A percentile compares a stretch with the other conserved stretches of the same genome.
These are phyloP conservation scores for Amylocystis lapponica DNA, from an alignment of 768 basidiomycete species.

Conservation along the genomic window DNA sequence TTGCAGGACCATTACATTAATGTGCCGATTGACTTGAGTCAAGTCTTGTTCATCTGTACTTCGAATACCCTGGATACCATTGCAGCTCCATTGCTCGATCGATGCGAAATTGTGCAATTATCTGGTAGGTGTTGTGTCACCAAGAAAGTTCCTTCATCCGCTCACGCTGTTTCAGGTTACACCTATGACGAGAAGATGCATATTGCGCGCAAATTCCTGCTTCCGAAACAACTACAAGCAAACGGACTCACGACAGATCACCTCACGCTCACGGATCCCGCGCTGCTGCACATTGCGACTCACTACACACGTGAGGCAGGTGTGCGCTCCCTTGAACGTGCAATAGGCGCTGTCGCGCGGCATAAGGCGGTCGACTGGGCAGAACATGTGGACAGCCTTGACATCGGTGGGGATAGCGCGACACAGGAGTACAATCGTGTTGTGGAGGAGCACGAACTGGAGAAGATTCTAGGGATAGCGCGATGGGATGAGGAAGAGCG, in stretches of 20 bases:
- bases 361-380: slow-evolving; percentile 92
- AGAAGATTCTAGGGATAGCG: slow-evolving; percentile 76
- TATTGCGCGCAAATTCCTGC: slow-evolving; percentile 80
- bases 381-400: slow-evolving; percentile 44
- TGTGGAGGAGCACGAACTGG: slow-evolving; percentile 69
- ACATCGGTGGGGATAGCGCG: slow-evolving; percentile 14
- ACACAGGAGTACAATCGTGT: slow-evolving; percentile 45
- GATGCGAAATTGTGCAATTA: slow-evolving; percentile 83
- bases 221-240: slow-evolving; percentile 81
- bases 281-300: slow-evolving; percentile 65
- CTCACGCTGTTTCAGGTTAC: slow-evolving; percentile 43
- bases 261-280: slow-evolving; percentile 62
- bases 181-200: slow-evolving; percentile 89
- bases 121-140: slow-evolving; percentile 45
- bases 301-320: slow-evolving; percentile 89
- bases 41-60: slow-evolving; percentile 89
- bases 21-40: slow-evolving; percentile 81
- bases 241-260: slow-evolving; percentile 66
- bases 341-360: slow-evolving; percentile 83
- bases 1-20: slow-evolving; percentile 86
- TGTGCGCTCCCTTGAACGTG: slow-evolving; percentile 84
- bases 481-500: slow-evolving; percentile 77
- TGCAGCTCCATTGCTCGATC: slow-evolving; percentile 79
- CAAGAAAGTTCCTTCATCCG: neutral
- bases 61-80: slow-evolving; percentile 90